Evolutionary conservation across 805 yeast species (phyloP).

Genomic region (Cyberlindnera misumaiensis): DNA sequence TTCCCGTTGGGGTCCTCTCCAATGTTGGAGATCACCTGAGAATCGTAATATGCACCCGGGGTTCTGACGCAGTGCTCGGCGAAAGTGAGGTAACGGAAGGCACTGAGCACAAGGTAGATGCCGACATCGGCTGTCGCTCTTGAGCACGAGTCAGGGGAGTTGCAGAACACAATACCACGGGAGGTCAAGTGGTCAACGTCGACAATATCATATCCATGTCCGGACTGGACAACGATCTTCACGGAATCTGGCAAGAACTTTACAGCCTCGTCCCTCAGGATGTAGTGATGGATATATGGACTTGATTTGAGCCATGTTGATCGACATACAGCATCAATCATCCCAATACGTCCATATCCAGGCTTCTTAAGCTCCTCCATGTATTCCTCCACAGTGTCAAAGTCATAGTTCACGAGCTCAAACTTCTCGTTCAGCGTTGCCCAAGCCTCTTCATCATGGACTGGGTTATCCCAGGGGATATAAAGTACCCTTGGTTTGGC

Average conservation of each 20-base stretch:
- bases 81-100: conserved; percentile 30
- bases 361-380: conserved; percentile 30
- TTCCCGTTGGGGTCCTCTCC: conserved; percentile 36
- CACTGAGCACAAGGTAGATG: conserved; percentile 25
- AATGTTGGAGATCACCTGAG: conserved; percentile 25
- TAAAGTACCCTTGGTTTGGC: conserved; percentile 31
- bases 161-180: conserved; percentile 29
- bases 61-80: conserved; percentile 33
- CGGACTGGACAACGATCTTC: conserved; percentile 31
- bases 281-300: conserved; percentile 33
- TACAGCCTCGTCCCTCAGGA: conserved; percentile 29
- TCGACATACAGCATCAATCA: conserved; percentile 31
- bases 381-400: conserved; percentile 28
- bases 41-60: conserved; percentile 26
- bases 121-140: conserved; percentile 37
- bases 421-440: conserved; percentile 28
- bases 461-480: conserved; percentile 31
- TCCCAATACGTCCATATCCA: conserved; percentile 27
- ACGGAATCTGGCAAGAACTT: conserved; percentile 27
- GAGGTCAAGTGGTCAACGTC: conserved; percentile 31
- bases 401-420: conserved; percentile 29
- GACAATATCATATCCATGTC: conserved; percentile 35
- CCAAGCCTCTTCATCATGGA: conserved; percentile 34
- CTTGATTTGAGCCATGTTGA: conserved; percentile 33
- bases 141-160: conserved; percentile 33